phyloP scores from a whole-genome alignment of 2,329 filamentous ascomycete species.

The Aspergillus sp. region DNA sequence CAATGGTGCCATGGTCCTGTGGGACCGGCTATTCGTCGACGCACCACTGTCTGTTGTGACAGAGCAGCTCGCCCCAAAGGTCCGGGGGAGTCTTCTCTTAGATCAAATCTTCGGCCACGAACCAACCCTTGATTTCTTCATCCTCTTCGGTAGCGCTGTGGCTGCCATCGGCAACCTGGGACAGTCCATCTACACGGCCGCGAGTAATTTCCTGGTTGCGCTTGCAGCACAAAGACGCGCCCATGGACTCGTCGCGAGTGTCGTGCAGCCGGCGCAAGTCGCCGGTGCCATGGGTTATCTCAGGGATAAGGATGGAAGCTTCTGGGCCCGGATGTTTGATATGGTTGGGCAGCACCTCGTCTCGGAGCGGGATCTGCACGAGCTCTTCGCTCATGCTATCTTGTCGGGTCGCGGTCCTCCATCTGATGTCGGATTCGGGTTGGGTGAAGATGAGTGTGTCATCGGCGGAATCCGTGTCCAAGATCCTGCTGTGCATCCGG shows the following conservation, averaged over 20 bases:
- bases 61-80: conserved; percentile 4
- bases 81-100: conserved; percentile 4
- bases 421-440: background rate
- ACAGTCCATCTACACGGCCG: conserved; percentile 9
- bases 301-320: background rate
- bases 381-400: conserved; percentile 11
- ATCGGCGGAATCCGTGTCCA: background rate
- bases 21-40: conserved; percentile 4
- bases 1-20: conserved; percentile 10
- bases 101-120: conserved; percentile 6
- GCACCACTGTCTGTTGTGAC: conserved; percentile 1
- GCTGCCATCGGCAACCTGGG: conserved; percentile 6
- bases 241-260: conserved; percentile 1
- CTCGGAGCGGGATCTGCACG: conserved; percentile 6
- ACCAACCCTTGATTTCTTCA: conserved; percentile 12
- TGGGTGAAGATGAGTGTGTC: background rate
- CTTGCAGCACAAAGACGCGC: background rate
- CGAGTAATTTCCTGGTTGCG: conserved; percentile 3
- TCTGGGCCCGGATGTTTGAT: background rate
- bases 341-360: background rate
- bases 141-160: conserved; percentile 5
- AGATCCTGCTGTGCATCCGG: background rate
- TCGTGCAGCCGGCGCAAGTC: conserved; percentile 6
- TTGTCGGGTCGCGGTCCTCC: background rate
- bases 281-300: background rate